A percentile compares a stretch with the other conserved stretches of the same genome.
phyloP scores from a whole-genome alignment of 306 rosid species.

The Quercus wislizeni region DNA sequence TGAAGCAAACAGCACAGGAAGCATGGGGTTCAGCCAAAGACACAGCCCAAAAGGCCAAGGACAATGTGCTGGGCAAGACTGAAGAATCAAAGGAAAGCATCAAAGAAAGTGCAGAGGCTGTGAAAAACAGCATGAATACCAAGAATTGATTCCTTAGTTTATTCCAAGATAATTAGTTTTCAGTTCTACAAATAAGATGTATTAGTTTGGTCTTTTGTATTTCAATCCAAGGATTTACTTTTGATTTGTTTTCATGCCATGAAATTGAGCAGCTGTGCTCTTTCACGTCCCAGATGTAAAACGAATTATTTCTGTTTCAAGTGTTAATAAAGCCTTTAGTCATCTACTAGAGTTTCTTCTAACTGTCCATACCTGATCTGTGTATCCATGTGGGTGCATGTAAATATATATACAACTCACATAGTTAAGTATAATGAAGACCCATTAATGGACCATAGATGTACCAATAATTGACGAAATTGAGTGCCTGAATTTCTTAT shows the following conservation, averaged over 20 bases:
- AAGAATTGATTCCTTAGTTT: constrained; percentile 23
- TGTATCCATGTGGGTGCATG: too few relatives aligned
- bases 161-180: background rate
- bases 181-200: background rate
- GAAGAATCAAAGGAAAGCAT: constrained; percentile 49
- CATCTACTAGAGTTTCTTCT: background rate
- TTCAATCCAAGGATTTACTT: background rate
- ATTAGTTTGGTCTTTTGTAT: too few relatives aligned
- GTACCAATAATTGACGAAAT: too few relatives aligned
- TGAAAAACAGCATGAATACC: constrained; percentile 51
- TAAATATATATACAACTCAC: too few relatives aligned
- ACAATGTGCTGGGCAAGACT: constrained; percentile 37
- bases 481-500: too few relatives aligned
- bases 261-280: background rate
- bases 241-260: background rate
- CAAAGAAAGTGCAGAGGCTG: constrained; percentile 48
- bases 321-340: background rate
- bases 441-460: too few relatives aligned
- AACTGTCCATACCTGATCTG: too few relatives aligned
- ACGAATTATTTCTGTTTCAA: background rate
- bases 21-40: constrained; percentile 72
- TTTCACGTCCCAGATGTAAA: background rate
- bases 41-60: constrained; percentile 57
- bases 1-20: constrained; percentile 60
- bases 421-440: too few relatives aligned